A percentile compares a stretch with the other conserved stretches of the same genome.
Conservation (phyloP, 306 rosid species). For the Lathyrus oleraceus region DNA sequence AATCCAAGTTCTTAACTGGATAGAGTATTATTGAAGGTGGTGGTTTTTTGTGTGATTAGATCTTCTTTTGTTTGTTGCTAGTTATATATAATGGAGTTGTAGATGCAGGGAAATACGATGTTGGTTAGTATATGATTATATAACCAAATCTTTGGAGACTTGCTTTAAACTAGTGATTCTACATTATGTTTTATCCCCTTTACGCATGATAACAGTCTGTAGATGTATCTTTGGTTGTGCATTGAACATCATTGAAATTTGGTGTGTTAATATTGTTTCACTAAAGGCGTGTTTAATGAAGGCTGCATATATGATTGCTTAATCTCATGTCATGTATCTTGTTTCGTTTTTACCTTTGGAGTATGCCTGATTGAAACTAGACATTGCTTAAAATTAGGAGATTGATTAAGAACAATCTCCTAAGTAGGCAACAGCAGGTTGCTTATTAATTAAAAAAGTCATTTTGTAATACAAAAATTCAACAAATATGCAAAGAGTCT, state of each 20-base stretch:
- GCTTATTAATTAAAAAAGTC: too few species aligned
- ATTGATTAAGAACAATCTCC: too few species aligned
- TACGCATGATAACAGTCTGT: neutral
- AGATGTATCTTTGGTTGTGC: neutral
- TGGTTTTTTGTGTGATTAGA: constrained; percentile 34
- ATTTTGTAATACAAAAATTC: too few species aligned
- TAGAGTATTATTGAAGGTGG: constrained; percentile 40
- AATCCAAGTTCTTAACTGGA: constrained; percentile 49
- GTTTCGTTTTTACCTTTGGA: too few species aligned
- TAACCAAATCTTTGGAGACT: neutral
- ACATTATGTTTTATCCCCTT: neutral
- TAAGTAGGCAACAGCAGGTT: too few species aligned
- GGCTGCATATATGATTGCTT: too few species aligned
- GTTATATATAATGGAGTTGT: constrained; percentile 39
- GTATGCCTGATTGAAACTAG: too few species aligned
- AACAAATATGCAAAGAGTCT: too few species aligned
- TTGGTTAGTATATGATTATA: constrained; percentile 21
- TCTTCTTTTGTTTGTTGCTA: constrained; percentile 32
- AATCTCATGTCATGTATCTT: too few species aligned
- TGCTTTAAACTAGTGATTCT: neutral
- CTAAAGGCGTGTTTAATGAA: neutral
- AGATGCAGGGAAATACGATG: constrained; percentile 39
- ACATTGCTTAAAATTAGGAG: too few species aligned
- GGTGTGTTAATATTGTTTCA: neutral
- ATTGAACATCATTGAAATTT: neutral